phyloP scores from a whole-genome alignment of 176 grass and related monocot genomes.

The Carex parvula region DNA sequence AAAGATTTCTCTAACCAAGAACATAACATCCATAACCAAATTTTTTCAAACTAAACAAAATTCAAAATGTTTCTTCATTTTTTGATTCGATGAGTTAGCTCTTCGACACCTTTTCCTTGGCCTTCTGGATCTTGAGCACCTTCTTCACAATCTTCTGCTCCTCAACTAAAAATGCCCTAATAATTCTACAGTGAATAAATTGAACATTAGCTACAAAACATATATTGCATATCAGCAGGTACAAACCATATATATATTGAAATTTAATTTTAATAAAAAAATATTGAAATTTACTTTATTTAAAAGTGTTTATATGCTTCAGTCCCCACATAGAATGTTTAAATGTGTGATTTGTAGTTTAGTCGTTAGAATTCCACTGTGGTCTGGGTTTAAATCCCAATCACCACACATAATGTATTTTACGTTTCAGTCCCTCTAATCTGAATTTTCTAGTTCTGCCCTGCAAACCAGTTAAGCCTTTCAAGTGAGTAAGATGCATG shows the following conservation, averaged over 20 bases:
- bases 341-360: too few relatives aligned
- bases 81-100: conserved; percentile 36
- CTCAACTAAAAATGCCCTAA: conserved; percentile 67
- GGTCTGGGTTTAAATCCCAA: too few relatives aligned
- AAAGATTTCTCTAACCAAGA: conserved; percentile 11
- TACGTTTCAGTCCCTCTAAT: too few relatives aligned
- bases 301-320: too few relatives aligned
- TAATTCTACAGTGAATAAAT: conserved; percentile 38
- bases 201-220: conserved; percentile 8
- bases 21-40: conserved; percentile 21
- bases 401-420: too few relatives aligned
- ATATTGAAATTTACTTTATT: too few relatives aligned
- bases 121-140: conserved; percentile 76
- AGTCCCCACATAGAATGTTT: too few relatives aligned
- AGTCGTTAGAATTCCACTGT: too few relatives aligned
- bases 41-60: conserved; percentile 17
- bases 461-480: background rate
- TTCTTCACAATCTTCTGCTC: conserved; percentile 93
- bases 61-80: background rate
- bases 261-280: too few relatives aligned
- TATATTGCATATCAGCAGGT: background rate
- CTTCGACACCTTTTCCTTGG: conserved; percentile 64
- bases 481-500: background rate
- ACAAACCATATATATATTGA: too few relatives aligned
- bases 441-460: too few relatives aligned